These are phyloP conservation scores for Sisymbrium altissimum DNA, from an alignment of 345 rosid genomes.

Conservation along the genomic window DNA sequence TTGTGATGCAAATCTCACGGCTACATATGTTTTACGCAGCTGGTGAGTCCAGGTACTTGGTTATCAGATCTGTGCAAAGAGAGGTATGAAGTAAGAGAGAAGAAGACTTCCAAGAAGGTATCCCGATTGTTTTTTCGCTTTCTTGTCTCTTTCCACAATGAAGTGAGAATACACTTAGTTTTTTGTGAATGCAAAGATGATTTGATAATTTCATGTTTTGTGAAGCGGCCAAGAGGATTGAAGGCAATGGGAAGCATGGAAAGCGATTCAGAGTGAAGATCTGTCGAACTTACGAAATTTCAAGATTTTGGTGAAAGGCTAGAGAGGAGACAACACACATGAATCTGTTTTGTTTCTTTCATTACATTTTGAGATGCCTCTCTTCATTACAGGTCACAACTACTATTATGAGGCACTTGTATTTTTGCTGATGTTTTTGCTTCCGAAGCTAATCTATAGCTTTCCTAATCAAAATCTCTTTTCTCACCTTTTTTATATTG, in stretches of 20 bases:
- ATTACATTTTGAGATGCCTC: conserved; percentile 21
- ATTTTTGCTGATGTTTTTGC: conserved; percentile 24
- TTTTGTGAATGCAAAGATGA: not conserved
- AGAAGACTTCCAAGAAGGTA: conserved; percentile 91
- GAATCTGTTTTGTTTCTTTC: conserved; percentile 2
- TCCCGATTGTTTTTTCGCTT: not conserved
- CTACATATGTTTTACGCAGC: conserved; percentile 38
- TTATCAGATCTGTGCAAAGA: conserved; percentile 77
- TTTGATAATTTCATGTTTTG: not conserved
- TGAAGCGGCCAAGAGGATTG: conserved; percentile 59
- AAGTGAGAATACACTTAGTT: not conserved
- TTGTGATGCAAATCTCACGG: not conserved
- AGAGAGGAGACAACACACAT: conserved; percentile 1
- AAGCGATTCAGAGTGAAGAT: conserved; percentile 50
- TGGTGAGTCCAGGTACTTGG: conserved; percentile 94
- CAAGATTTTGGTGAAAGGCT: conserved; percentile 19
- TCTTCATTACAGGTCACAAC: conserved; percentile 9
- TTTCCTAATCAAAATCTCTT: not conserved
- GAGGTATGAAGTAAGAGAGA: conserved; percentile 92
- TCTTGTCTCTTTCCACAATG: not conserved
- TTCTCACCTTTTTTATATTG: not conserved
- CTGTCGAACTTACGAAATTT: not conserved
- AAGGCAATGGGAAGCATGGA: conserved; percentile 67
- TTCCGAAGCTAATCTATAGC: conserved; percentile 19
- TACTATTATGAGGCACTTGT: conserved; percentile 20